phyloP scores from a whole-genome alignment of 208 protist species.

The Polymyxa betae region DNA sequence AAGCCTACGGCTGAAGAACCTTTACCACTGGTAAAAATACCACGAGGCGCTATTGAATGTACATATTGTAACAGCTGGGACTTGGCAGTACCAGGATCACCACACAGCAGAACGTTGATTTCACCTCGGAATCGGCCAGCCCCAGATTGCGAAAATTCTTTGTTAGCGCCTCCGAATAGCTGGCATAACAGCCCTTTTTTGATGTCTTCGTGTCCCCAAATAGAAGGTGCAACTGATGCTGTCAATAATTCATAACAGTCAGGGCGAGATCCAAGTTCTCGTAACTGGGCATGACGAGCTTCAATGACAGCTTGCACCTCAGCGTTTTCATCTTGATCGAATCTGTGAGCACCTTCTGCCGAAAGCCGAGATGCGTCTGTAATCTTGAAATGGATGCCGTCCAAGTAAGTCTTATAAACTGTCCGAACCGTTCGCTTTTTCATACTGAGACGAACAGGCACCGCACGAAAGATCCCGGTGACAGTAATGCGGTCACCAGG shows the following conservation, averaged over 20 bases:
- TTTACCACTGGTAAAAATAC: conserved; percentile 98
- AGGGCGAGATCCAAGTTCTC: conserved; percentile 67
- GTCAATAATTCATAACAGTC: conserved; percentile 94
- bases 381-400: conserved; percentile 94
- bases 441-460: conserved; percentile 84
- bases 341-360: conserved; percentile 58
- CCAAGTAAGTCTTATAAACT: conserved; percentile 93
- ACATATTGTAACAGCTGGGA: conserved; percentile 98
- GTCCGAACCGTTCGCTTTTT: conserved; percentile 82
- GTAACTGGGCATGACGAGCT: conserved; percentile 47
- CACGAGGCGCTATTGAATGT: conserved; percentile 93
- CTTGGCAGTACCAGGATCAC: conserved; percentile 98
- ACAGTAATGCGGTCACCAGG: conserved; percentile 96
- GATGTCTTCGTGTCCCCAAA: conserved; percentile 96
- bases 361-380: conserved; percentile 65
- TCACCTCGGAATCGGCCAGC: conserved; percentile 79
- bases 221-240: conserved; percentile 90
- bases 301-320: conserved; percentile 52
- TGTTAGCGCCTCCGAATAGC: conserved; percentile 95
- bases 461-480: conserved; percentile 95
- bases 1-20: conserved; percentile 97
- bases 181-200: conserved; percentile 97
- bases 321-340: conserved; percentile 66
- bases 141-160: conserved; percentile 77
- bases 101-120: conserved; percentile 97